Percentiles rank a stretch among this genome's conserved stretches.
phyloP scores from a whole-genome alignment of 176 grass and related monocot species.

The Eleusine indica region DNA sequence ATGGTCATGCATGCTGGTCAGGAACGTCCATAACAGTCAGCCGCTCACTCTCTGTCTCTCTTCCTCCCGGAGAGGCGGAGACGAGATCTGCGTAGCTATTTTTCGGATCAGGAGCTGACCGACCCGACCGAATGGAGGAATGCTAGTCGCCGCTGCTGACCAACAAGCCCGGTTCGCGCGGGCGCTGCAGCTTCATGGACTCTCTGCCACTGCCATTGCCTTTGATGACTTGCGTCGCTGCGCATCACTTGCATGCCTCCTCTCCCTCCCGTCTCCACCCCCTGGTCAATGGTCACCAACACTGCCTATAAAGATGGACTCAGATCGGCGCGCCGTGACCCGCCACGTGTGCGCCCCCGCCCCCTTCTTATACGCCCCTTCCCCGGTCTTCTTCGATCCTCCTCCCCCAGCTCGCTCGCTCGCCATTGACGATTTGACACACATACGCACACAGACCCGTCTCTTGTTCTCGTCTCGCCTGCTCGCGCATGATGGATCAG shows the following conservation, averaged over 20 bases:
- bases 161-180: conserved; percentile 3
- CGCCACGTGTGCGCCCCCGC: conserved; percentile 46
- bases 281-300: conserved; percentile 47
- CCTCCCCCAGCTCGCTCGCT: not conserved
- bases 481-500: not conserved
- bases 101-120: conserved; percentile 32
- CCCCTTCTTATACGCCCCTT: conserved; percentile 44
- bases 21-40: not conserved
- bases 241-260: not conserved
- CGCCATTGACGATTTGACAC: not conserved
- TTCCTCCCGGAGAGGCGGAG: not conserved
- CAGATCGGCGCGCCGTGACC: conserved; percentile 2
- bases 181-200: not conserved
- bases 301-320: conserved; percentile 50
- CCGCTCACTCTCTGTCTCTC: not conserved
- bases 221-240: not conserved
- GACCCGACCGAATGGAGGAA: not conserved
- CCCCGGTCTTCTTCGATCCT: conserved; percentile 32
- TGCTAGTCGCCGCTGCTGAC: conserved; percentile 22
- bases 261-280: not conserved
- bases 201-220: no score
- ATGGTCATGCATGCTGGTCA: not conserved
- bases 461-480: not conserved
- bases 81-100: conserved; percentile 1
- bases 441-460: not conserved